Conservation (phyloP, 257 asterid species). For the Solanum habrochaites region DNA sequence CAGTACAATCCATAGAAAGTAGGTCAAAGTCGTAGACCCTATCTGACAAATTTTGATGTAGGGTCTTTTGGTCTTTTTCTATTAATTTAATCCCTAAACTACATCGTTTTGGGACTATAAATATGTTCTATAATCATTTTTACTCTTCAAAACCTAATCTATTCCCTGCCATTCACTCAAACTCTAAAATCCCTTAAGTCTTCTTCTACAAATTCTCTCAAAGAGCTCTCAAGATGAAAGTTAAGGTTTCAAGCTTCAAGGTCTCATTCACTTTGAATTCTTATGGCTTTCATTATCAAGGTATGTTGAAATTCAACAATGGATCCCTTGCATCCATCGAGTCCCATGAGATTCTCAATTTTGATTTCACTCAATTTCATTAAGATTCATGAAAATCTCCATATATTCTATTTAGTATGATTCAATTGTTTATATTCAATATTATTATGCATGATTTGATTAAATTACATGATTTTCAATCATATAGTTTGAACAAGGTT, state of each 20-base stretch:
- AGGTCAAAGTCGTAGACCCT: neutral
- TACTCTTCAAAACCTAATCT: neutral
- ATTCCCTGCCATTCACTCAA: neutral
- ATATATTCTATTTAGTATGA: neutral
- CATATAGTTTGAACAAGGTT: neutral
- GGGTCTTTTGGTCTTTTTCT: no score
- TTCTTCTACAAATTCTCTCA: neutral
- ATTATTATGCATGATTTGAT: neutral
- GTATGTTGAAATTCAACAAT: neutral
- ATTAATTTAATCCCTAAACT: neutral
- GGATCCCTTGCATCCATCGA: neutral
- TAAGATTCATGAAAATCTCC: neutral
- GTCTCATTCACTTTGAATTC: neutral
- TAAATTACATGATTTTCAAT: neutral
- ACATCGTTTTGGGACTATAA: neutral
- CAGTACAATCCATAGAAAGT: no score
- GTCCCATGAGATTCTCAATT: neutral
- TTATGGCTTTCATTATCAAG: neutral
- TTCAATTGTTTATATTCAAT: neutral
- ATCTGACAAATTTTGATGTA: no score
- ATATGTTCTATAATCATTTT: no score
- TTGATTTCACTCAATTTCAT: neutral
- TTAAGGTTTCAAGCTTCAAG: neutral
- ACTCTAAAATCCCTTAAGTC: neutral
- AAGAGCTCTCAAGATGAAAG: neutral